Evolutionary conservation across 2,329 filamentous ascomycete genomes (phyloP).

Genomic region (Curvularia eragrostidis): DNA sequence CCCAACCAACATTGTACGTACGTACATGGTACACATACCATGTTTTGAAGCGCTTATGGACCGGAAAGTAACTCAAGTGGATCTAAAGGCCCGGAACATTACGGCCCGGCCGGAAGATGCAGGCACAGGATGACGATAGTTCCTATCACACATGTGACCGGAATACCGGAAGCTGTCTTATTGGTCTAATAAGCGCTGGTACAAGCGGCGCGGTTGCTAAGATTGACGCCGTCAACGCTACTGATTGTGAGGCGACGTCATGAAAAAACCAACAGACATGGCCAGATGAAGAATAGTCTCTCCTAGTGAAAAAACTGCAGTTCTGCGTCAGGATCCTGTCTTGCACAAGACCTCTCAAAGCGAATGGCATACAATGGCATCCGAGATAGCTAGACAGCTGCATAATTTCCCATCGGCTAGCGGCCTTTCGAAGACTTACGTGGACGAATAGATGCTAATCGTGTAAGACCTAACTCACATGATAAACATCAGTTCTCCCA

Average conservation of each 20-base stretch:
- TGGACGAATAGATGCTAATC: not conserved
- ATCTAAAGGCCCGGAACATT: not conserved
- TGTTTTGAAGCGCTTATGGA: not conserved
- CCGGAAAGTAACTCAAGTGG: not conserved
- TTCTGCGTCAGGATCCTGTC: not conserved
- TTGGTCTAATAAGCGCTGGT: slow-evolving; percentile 4
- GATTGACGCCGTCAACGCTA: not conserved
- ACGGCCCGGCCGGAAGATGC: not conserved
- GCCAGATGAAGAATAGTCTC: not conserved
- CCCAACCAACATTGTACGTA: not conserved
- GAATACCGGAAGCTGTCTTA: not conserved
- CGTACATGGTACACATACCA: not conserved
- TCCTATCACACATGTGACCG: not conserved
- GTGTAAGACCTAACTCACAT: not conserved
- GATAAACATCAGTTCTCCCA: not conserved
- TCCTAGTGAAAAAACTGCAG: not conserved
- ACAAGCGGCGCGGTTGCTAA: not conserved
- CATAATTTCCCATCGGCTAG: not conserved
- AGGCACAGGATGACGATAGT: not conserved
- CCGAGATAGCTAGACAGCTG: slow-evolving; percentile 1
- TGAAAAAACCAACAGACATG: not conserved
- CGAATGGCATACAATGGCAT: not conserved
- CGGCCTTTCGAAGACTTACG: not conserved
- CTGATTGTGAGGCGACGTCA: not conserved
- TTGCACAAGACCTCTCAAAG: not conserved